Evolutionary conservation across 352 stramenopile genomes (phyloP).

Genomic region (Pythium diclinum): DNA sequence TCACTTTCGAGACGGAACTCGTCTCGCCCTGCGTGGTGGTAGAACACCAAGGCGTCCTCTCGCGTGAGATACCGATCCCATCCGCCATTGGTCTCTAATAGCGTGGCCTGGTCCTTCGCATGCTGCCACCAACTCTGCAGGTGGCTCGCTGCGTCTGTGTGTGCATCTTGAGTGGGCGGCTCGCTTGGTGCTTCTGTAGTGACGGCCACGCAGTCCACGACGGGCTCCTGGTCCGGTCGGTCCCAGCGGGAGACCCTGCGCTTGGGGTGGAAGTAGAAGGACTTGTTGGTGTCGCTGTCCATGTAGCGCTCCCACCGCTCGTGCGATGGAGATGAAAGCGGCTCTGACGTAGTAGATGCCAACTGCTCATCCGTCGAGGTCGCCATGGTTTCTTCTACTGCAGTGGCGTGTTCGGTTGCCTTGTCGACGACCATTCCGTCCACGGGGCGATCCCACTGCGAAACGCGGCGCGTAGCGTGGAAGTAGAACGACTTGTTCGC

Average conservation of each 20-base stretch:
- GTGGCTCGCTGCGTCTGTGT: background rate
- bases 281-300: conserved; percentile 45
- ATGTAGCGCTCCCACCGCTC: conserved; percentile 52
- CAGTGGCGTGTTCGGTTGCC: background rate
- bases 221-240: conserved; percentile 3
- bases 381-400: background rate
- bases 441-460: conserved; percentile 21
- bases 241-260: conserved; percentile 40
- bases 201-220: conserved; percentile 5
- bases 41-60: conserved; percentile 14
- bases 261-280: conserved; percentile 48
- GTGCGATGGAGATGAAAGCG: background rate
- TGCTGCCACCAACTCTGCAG: conserved; percentile 1
- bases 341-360: background rate
- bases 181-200: background rate
- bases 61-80: conserved; percentile 20
- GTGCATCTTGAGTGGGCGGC: background rate
- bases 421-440: conserved; percentile 8
- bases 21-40: conserved; percentile 18
- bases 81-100: conserved; percentile 24
- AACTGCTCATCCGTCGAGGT: background rate
- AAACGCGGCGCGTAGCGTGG: conserved; percentile 7
- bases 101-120: conserved; percentile 1
- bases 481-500: conserved; percentile 29
- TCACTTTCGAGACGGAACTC: conserved; percentile 10